Evolutionary conservation across 441 rosid genomes (phyloP), one percentile per base, ranked within the genome.

Genomic region (Omphalea diandra): DNA sequence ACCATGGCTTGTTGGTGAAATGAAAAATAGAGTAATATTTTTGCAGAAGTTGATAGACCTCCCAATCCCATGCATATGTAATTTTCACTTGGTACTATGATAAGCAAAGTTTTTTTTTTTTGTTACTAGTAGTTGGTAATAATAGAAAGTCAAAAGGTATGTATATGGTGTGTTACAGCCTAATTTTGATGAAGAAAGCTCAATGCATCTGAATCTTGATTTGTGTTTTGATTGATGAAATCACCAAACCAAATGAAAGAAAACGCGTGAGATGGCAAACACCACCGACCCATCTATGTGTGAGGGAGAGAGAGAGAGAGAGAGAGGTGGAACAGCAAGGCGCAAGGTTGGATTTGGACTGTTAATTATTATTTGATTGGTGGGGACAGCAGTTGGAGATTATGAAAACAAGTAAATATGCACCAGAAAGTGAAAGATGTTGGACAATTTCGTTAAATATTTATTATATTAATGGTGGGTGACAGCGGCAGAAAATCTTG

Each of bases 361-460:
- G 41, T 64, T 46, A 14, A 27, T 43, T 26, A 22, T 0, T 26
- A 1, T 10, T 44, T 15, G 15, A 20, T 36, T 36, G 27, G 54
- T 63, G 54, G 67, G 67, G 54, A 26, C 38, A 35, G 46, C 63
- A 20, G 35, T 52, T 17, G 35, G 57, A 24, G 49, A 15, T n/a
- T 7, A 44, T 26, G 24, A 43, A 53, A 24, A 0, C 31, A 26
- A 53, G 3, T 14, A 5, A n/a, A 35, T 18, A 8, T 7, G 7
- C 17, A 2, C 18, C 11, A 35, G 3, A n/a, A 11, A 29, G 14
- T 35, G 9, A 60, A 15, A 26, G 9, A 41, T 11, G 66, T 36
- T 40, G 24, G n/a, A 11, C 0, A 2, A 40, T 17, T 5, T 11
- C n/a, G n/a, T n/a, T 31, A 32, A 17, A 4, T 8, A 47, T 9